These are phyloP conservation scores for Notholithocarpus densiflorus DNA, from an alignment of 306 rosid species.

Conservation along the genomic window DNA sequence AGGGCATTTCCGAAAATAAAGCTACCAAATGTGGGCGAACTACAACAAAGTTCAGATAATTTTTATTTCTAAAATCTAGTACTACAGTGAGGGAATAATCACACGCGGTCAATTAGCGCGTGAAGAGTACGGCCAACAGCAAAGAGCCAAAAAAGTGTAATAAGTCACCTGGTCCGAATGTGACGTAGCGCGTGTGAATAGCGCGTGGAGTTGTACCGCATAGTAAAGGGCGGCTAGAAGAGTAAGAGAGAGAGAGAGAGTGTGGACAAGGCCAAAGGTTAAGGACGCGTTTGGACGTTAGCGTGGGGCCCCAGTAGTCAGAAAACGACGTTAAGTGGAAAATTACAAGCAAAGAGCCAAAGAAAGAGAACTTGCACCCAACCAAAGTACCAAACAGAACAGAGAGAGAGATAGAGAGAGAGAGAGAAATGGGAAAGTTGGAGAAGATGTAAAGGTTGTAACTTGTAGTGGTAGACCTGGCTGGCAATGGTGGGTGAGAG, in stretches of 20 bases:
- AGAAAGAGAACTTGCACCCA: conserved; percentile 2
- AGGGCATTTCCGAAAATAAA: conserved; percentile 31
- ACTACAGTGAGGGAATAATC: neutral
- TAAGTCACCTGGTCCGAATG: neutral
- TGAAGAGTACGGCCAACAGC: neutral
- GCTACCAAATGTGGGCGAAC: neutral
- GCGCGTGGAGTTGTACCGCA: conserved; percentile 33
- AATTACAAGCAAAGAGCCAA: neutral
- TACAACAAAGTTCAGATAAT: neutral
- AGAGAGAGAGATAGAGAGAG: no score
- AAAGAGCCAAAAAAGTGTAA: neutral
- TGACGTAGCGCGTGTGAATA: rapidly evolving
- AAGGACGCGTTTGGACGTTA: conserved; percentile 36
- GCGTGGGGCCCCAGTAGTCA: conserved; percentile 25
- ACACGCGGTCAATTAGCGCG: neutral
- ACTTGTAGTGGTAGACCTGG: neutral
- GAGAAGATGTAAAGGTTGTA: neutral
- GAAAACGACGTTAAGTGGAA: conserved; percentile 18
- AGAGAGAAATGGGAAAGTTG: neutral
- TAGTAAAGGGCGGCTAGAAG: conserved; percentile 66
- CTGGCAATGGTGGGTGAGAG: conserved; percentile 10
- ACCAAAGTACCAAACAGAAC: neutral
- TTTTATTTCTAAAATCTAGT: neutral
- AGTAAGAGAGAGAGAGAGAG: conserved; percentile 18
- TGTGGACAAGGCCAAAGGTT: conserved; percentile 31